Evolutionary conservation across 257 asterid genomes (phyloP).

Genomic region (Nicotiana otophora): DNA sequence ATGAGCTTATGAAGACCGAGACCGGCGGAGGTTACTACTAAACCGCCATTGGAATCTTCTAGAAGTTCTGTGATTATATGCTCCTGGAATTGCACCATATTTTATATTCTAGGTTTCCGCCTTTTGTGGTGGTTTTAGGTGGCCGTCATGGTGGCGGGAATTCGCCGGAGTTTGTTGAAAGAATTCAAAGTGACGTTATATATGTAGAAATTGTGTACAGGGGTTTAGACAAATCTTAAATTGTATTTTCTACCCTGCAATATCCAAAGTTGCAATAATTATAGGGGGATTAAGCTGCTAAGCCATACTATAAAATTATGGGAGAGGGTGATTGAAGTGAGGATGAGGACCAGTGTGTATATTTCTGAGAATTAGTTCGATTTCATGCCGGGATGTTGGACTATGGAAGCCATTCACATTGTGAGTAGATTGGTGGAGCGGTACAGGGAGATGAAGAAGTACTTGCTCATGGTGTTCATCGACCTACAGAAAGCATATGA

Average conservation of each 20-base stretch:
- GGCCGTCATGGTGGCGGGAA: constrained; percentile 19
- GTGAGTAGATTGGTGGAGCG: too few relatives aligned
- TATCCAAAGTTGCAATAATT: too few relatives aligned
- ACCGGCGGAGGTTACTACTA: constrained; percentile 77
- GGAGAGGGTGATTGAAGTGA: too few relatives aligned
- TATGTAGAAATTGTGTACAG: not conserved
- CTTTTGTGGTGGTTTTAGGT: not conserved
- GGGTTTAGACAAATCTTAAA: not conserved
- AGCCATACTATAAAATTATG: too few relatives aligned
- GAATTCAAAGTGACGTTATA: not conserved
- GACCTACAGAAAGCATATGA: too few relatives aligned
- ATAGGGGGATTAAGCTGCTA: too few relatives aligned
- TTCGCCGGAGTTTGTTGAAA: constrained; percentile 2
- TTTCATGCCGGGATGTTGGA: too few relatives aligned
- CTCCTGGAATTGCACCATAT: constrained; percentile 79
- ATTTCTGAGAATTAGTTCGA: too few relatives aligned
- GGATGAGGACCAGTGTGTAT: too few relatives aligned
- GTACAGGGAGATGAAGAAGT: too few relatives aligned
- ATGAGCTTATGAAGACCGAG: constrained; percentile 76
- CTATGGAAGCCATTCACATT: too few relatives aligned
- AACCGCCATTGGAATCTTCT: constrained; percentile 77
- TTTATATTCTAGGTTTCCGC: not conserved
- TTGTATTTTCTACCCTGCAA: not conserved
- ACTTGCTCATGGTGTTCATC: too few relatives aligned
- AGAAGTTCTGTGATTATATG: constrained; percentile 76